These are phyloP conservation scores for Globisporangium acanthophoron DNA, from an alignment of 352 stramenopile species.

Conservation along the genomic window DNA sequence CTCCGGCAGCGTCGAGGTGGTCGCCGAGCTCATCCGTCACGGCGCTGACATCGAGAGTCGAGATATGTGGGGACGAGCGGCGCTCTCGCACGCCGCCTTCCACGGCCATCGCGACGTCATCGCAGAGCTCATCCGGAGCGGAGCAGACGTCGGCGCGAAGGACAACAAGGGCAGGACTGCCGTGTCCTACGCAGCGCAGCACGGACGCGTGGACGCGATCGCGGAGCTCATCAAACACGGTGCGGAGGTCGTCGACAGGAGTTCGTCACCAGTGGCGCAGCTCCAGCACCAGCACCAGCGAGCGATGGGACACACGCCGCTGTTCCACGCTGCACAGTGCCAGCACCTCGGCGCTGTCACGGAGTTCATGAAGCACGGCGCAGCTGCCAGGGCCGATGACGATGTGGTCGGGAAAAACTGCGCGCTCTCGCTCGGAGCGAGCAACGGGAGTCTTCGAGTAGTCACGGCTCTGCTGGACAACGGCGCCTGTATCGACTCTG, in stretches of 20 bases:
- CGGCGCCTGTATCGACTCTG: not conserved
- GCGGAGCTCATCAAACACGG: not conserved
- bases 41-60: not conserved
- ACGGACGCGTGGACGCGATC: not conserved
- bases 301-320: not conserved
- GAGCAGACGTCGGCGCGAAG: not conserved
- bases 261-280: too few species aligned
- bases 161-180: not conserved
- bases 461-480: slow-evolving; percentile 1
- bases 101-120: not conserved
- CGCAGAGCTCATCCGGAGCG: not conserved
- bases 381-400: not conserved
- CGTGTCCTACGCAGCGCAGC: not conserved
- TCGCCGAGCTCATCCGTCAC: not conserved
- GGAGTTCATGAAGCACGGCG: not conserved
- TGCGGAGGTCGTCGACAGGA: not conserved
- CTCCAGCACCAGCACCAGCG: not conserved
- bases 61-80: not conserved
- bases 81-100: not conserved
- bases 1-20: not conserved
- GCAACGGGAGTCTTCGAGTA: not conserved
- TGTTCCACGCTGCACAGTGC: not conserved
- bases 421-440: not conserved
- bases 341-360: not conserved
- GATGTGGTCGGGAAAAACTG: not conserved